Conservation (phyloP, 228 moss, liverwort and hornwort species). For the Sphagnum magellanicum region DNA sequence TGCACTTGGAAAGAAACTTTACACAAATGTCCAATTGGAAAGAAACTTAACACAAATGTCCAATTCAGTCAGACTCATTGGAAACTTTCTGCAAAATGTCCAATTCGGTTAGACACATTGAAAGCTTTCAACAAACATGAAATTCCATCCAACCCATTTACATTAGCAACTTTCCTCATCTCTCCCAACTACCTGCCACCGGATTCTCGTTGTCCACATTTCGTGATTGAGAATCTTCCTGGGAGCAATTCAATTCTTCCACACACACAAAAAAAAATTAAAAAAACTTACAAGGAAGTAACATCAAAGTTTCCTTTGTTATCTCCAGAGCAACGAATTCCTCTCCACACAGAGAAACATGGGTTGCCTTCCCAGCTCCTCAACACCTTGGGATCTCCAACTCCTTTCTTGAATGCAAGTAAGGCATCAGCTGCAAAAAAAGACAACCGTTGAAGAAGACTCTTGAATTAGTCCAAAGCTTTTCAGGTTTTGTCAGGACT, state of each 20-base stretch:
- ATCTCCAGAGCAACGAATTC: neutral
- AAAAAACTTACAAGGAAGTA: conserved; percentile 24
- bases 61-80: no score
- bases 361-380: conserved; percentile 34
- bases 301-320: conserved; percentile 6
- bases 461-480: no score
- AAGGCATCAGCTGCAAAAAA: conserved; percentile 21
- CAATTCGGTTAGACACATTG: no score
- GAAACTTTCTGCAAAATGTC: no score
- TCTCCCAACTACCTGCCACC: neutral
- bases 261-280: neutral
- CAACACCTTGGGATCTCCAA: conserved; percentile 22
- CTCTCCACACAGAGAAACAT: conserved; percentile 27
- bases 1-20: neutral
- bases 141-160: neutral
- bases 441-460: neutral
- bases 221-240: no score
- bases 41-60: neutral
- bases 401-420: conserved; percentile 22
- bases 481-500: neutral
- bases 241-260: no score
- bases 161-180: neutral
- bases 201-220: no score
- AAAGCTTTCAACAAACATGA: neutral
- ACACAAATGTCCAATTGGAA: no score